Base-by-base conservation (phyloP, 1,139 yeast genomes). In the Suhomyces wounanorum region DNA sequence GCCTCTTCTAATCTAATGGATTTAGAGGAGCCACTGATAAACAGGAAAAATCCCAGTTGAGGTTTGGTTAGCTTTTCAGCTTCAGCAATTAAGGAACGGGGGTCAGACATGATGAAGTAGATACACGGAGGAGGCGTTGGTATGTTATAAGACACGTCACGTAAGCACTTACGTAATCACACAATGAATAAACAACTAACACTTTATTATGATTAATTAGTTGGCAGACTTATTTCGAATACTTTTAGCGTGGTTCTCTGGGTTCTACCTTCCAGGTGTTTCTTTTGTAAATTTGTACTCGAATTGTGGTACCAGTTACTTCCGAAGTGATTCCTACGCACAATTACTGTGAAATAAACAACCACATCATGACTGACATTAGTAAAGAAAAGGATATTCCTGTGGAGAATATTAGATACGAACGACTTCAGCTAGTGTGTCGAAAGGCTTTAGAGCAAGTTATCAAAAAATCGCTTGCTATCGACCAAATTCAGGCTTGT, bases 1-100 rank as follows among this genome's bases (percentile, higher is more conserved):
- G 99, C 98, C 57, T 95, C 99, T 66, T 94, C 99, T 53, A 77
- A 80, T 56, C 89, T 79, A 59, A 80, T 78, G 1, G 86, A 75
- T 52, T 79, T 79, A 8, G 94, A 83, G 3, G 87, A 81, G 6
- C 95, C 89, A 48, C 91, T 80, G 41, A 92, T 68, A 52, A 89
- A 80, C 71, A 85, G 79, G 57, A 91, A 79, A 50, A 77, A 66
- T n/a, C 97, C 96, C 48, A 83, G 77, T 44, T 84, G 82, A n/a
- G 95, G 87, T 58, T 82, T 81, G 53, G 68, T 62, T 47, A 77
- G 63, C 60, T 75, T 75, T 48, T 77, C 79, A 7, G 81, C 81
- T 58, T 75, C 78, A 37, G 70, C 70, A 43, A 77, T 74, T 47
- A 75, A 67, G 16, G 69, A 55, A 47, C 69, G 67, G 38, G 81